Base-by-base conservation (phyloP, 129 eudicot species). In the Lactuca saligna region DNA sequence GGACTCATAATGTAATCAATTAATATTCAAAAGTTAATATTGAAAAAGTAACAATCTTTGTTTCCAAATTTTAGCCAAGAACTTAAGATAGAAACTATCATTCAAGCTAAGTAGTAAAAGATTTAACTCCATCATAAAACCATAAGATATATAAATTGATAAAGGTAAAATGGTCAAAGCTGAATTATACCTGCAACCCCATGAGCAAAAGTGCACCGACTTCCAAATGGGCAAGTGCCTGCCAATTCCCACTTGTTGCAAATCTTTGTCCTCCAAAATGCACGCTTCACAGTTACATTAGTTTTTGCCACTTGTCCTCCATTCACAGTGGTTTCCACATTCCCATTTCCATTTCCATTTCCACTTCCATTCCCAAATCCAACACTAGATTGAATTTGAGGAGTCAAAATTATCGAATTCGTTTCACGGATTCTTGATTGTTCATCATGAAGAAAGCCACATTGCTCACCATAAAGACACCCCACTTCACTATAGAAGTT, bases 171-270 rank as follows among this genome's bases (percentile, higher is more conserved):
- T 46, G 60, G 54, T 48, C 42, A 37, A 37, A 46, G 48, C 13
- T 16, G 73, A 51, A 41, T 54, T 38, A 65, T 84, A 91, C 96
- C 97, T 82, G 86, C 88, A 39, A 63, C 77, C 44, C 97, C 97
- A 80, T 88, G 97, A 68, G 97, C 96, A 74, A 91, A 91, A 71
- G 76, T 76, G 68, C 97, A 91, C 78, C 82, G 82, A 79, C 39
- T 78, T 3, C 96, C 97, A 49, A 73, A 91, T n/a, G 85, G 89
- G 66, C 97, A 91, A 72, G 69, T 71, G 59, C 89, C 91, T 0
- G 87, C 75, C 53, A 57, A 69, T 73, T 88, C 91, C 96, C 97
- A 91, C 76, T 86, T 88, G 78, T 79, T 86, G 68, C 97, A 91
- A 53, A 91, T 85, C 77, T 85, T 83, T 13, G 97, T 88, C 54